Evolutionary conservation across 148 eudicot genomes (phyloP), one percentile per base, ranked within the genome.

Genomic region (Amaranthus hypochondriacus): DNA sequence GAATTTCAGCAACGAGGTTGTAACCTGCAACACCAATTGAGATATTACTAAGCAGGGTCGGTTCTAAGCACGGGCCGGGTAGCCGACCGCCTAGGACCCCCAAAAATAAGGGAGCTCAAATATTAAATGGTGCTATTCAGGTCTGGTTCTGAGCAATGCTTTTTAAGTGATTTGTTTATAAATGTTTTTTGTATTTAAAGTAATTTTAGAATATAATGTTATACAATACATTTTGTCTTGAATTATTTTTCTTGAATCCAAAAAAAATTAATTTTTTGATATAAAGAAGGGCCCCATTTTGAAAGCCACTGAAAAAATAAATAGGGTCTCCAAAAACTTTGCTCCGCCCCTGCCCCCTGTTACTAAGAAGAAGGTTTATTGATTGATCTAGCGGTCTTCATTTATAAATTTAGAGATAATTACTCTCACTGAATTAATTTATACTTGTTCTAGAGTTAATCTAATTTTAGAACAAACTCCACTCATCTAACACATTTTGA

Each of bases 1-100:
- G 75, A 95, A 90, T 82, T 95, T 95, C 75, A 95, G 77, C 67
- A 95, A 66, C 15, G 98, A 93, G 54, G 91, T 95, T 48, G 96
- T 89, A 73, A 95, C 97, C 98, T 95, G 92, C 83, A 83, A 53
- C 56, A 79, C 43, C 62, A 28, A 71, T 47, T 18, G 69, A 46
- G 49, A 68, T 66, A 73, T 7, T 74, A 63, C 68, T 57, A 74
- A 8, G 56, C 8, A 50, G 21, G 21, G 6, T n/a, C 18, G 12
- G 49, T 66, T 48, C 14, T 66, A 53, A 18, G 8, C 2, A n/a
- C 15, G 44, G 3, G 21, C 10, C 15, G 52, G 48, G 18, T 48
- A 56, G 11, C 8, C 47, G 10, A 6, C 18, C 9, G 56, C 56
- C 10, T 10, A 10, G 7, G 14, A 13, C 3, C 10, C 48, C 12